Evolutionary conservation across 768 basidiomycete genomes (phyloP), one percentile per base, ranked within the genome.

Genomic region (Astraeus odoratus): DNA sequence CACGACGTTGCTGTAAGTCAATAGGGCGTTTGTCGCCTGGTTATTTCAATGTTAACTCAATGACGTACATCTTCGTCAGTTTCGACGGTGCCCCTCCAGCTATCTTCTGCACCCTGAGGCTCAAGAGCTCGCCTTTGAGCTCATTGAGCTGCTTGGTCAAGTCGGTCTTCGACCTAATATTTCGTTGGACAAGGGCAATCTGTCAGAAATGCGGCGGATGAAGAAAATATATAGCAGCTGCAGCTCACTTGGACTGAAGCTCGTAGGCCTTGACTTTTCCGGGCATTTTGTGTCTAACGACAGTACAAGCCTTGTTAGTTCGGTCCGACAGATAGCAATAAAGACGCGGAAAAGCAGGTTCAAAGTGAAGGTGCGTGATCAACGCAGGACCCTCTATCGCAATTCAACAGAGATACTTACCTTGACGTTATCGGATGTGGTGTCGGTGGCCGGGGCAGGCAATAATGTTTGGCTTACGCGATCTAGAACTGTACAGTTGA

Each of bases 71-170:
- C 76, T 88, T 92, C 60, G 90, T 94, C 57, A 99, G 78, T 74
- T 98, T 98, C 46, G 90, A 83, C 47, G 94, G 85, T 56, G 90
- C 88, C 26, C 93, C 92, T 61, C 93, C 93, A 50, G 91, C 88
- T 62, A 95, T 90, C 80, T 97, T 97, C 78, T 96, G 92, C 52
- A 99, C 96, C 60, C 95, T 84, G 69, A 99, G 79, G 61, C 76
- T 75, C 52, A 90, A 77, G 59, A 98, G 87, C 80, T 99, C 96
- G 50, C 73, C 81, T 84, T 93, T 97, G 73, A 99, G 79, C 70
- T 98, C 96, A 42, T 68, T 66, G 50, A 98, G 81, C 70, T 96
- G 91, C 71, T 94, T 94, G 54, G 80, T 71, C 75, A 98, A 83
- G 80, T 97, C 95, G 73, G 83, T 88, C 77, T 96, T 97, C 53